phyloP scores from a whole-genome alignment of 2,329 filamentous ascomycete species.

The Anthostomella pinea region DNA sequence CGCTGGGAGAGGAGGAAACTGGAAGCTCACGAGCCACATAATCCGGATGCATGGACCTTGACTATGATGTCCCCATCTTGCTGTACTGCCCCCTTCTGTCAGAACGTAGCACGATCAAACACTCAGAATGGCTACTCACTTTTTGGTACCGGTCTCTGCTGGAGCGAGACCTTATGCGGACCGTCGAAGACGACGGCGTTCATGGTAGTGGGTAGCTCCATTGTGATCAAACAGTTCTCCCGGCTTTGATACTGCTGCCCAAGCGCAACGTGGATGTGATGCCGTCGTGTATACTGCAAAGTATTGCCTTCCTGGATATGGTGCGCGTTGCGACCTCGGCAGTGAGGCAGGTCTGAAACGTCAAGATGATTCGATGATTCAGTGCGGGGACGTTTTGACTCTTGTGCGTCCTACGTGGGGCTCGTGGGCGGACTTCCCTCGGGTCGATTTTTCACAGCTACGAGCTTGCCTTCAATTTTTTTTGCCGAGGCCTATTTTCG shows the following conservation, averaged over 20 bases:
- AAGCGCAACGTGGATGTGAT: not conserved
- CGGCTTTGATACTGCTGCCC: not conserved
- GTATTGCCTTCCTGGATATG: no score
- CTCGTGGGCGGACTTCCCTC: no score
- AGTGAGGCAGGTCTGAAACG: no score
- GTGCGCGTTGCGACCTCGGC: no score
- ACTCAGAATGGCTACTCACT: slow-evolving; percentile 37
- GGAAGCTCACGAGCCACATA: slow-evolving; percentile 76
- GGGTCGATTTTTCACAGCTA: no score
- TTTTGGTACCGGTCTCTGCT: slow-evolving; percentile 75
- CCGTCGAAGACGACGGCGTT: slow-evolving; percentile 86
- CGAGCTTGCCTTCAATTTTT: no score
- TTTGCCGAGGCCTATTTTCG: no score
- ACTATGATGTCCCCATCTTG: slow-evolving; percentile 74
- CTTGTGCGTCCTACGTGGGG: no score
- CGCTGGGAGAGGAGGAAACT: slow-evolving; percentile 2
- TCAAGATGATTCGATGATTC: no score
- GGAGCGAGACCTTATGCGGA: slow-evolving; percentile 69
- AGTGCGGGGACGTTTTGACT: no score
- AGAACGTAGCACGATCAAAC: no score
- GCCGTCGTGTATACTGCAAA: no score
- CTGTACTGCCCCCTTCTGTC: slow-evolving; percentile 47
- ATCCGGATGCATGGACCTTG: slow-evolving; percentile 76
- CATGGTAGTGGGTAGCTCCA: slow-evolving; percentile 57
- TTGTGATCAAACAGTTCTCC: slow-evolving; percentile 3